Conservation (phyloP, 2,329 filamentous ascomycete species). For the Arthrobotrys iridis region DNA sequence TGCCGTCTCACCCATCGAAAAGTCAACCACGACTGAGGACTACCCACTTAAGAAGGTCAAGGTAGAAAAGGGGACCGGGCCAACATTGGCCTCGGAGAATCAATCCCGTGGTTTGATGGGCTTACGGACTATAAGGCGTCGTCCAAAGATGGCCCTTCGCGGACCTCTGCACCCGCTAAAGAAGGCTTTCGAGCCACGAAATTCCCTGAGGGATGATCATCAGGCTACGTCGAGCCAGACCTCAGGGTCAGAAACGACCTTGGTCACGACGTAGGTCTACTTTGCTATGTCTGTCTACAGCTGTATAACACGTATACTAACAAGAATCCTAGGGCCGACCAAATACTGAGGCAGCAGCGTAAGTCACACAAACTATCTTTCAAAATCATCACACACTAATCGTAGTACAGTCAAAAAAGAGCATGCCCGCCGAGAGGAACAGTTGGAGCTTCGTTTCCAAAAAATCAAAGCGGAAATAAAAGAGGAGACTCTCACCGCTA, state of each 20-base stretch:
- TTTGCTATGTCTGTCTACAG: background rate
- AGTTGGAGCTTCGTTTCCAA: slow-evolving; percentile 1
- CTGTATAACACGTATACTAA: background rate
- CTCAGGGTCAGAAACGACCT: background rate
- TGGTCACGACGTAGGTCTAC: slow-evolving; percentile 5
- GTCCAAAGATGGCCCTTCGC: no score
- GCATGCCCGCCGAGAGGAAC: slow-evolving; percentile 7
- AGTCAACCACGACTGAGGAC: background rate
- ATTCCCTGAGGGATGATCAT: no score
- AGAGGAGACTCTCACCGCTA: slow-evolving; percentile 10
- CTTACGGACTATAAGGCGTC: background rate
- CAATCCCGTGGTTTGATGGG: background rate
- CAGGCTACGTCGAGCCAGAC: no score
- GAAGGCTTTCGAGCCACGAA: no score
- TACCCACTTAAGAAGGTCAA: background rate
- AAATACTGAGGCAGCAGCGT: slow-evolving; percentile 8
- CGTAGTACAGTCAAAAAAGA: slow-evolving; percentile 3
- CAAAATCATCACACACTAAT: background rate
- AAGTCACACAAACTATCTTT: background rate
- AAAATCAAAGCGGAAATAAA: slow-evolving; percentile 7
- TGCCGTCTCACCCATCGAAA: background rate
- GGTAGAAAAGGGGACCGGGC: background rate
- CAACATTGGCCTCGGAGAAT: background rate
- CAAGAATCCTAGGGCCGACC: background rate
- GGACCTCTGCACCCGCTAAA: no score